phyloP scores from a whole-genome alignment of 495 filamentous ascomycete species.

The Amorphotheca resinae region DNA sequence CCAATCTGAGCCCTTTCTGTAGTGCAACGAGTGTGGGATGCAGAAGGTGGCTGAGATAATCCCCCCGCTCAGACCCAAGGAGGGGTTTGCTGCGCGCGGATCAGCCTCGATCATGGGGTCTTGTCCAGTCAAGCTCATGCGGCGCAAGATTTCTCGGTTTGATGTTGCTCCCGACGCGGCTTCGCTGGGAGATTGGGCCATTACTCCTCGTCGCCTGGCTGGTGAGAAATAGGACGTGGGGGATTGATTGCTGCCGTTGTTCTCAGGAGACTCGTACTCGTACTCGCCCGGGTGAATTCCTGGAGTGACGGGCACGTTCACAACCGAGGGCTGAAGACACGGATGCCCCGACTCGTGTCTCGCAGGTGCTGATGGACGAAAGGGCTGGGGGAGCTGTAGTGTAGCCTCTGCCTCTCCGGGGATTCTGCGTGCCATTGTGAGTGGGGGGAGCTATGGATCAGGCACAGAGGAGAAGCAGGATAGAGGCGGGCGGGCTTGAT shows the following conservation, averaged over 20 bases:
- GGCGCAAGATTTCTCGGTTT: slow-evolving; percentile 48
- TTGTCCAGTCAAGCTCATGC: slow-evolving; percentile 40
- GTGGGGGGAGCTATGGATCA: no score
- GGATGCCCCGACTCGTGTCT: slow-evolving; percentile 15
- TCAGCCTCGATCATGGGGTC: slow-evolving; percentile 45
- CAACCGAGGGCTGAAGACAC: slow-evolving; percentile 14
- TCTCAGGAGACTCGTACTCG: slow-evolving; percentile 10
- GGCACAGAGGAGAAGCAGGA: no score
- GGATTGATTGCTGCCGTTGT: slow-evolving; percentile 4
- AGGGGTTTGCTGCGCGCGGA: slow-evolving; percentile 49
- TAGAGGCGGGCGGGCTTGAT: no score
- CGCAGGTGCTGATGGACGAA: not conserved
- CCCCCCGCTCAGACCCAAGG: slow-evolving; percentile 60
- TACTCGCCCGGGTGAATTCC: slow-evolving; percentile 31
- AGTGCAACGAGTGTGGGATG: slow-evolving; percentile 63
- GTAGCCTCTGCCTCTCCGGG: slow-evolving; percentile 8
- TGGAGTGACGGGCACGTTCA: slow-evolving; percentile 34
- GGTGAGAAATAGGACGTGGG: slow-evolving; percentile 28
- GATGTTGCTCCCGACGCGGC: slow-evolving; percentile 39
- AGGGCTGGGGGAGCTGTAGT: slow-evolving; percentile 9
- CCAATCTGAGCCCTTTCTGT: slow-evolving; percentile 59
- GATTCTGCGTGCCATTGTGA: slow-evolving; percentile 18
- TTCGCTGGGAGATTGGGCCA: slow-evolving; percentile 31
- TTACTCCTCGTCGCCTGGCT: slow-evolving; percentile 11
- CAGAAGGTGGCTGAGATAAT: slow-evolving; percentile 82